Evolutionary conservation across 768 basidiomycete genomes (phyloP), one percentile per base, ranked within the genome.

Genomic region (Omphalotus guepiniiformis): DNA sequence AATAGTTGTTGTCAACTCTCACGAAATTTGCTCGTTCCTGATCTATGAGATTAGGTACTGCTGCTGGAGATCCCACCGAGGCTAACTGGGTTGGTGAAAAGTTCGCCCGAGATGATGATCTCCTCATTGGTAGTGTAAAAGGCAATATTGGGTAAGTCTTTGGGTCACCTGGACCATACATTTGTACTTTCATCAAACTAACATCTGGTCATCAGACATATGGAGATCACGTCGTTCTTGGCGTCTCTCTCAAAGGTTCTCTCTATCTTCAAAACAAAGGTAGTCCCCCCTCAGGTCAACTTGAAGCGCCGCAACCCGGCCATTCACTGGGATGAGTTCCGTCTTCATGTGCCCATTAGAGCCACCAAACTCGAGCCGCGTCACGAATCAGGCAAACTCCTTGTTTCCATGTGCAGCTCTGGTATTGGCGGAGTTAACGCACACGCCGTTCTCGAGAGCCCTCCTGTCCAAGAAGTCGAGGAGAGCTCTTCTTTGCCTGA

Each of bases 41-140:
- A 16, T 6, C 25, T n/a, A 13, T n/a, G 19, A 16, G 12, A 41
- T 19, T 32, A 61, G 65, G 65, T 2, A 77, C 77, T 2, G 66
- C 70, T 29, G 64, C 59, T 25, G 77, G 75, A 0, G 77, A 79
- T 50, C 75, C 77, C 1, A 71, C 67, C 1, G 77, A 79, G 53
- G 71, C 70, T 8, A 78, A 76, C 47, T 72, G 71, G 60, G 71
- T 73, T 19, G 51, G 52, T 54, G 42, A 54, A 65, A 11, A 53
- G 56, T 11, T 47, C 23, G 38, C 25, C 1, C 35, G 45, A n/a
- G 26, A 47, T 4, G 37, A 39, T 4, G 62, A 63, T 6, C 65
- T 67, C 2, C 25, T 69, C 6, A 58, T 74, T 8, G 74, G 74
- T 2, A 73, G 71, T 47, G 65, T 75, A 4, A 76, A 75, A 50